Conservation (phyloP, 345 rosid species). For the Eucalyptus curtisii region DNA sequence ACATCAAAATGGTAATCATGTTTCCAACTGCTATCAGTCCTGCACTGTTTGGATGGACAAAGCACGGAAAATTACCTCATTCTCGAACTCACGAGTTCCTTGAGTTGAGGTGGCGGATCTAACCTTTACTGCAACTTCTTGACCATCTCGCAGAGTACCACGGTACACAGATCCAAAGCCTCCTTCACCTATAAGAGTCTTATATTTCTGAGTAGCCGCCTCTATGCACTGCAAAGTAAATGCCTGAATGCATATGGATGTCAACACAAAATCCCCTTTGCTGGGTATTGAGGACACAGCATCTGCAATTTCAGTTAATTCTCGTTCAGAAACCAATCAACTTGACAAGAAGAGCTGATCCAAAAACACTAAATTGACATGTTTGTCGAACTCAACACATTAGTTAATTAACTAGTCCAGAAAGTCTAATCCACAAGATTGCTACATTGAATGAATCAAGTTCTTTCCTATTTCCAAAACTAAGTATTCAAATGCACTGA, state of each 20-base stretch:
- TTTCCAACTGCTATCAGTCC: not conserved
- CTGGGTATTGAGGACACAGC: conserved; percentile 32
- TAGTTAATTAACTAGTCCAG: not conserved
- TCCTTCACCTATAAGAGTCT: conserved; percentile 37
- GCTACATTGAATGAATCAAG: not conserved
- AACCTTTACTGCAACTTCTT: conserved; percentile 49
- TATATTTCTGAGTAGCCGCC: conserved; percentile 31
- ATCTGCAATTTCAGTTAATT: conserved; percentile 20
- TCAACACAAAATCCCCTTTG: conserved; percentile 14
- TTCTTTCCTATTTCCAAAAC: not conserved
- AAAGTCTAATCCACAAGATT: not conserved
- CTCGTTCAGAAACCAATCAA: not conserved
- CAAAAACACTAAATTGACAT: not conserved
- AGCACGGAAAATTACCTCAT: conserved; percentile 20
- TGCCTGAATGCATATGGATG: conserved; percentile 27
- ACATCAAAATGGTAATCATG: not conserved
- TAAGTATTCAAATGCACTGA: not conserved
- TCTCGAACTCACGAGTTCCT: conserved; percentile 44
- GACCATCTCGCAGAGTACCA: conserved; percentile 38
- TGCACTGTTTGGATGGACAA: not conserved
- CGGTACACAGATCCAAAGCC: conserved; percentile 42
- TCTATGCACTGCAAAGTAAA: conserved; percentile 33
- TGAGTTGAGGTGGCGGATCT: conserved; percentile 45
- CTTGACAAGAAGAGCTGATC: not conserved
- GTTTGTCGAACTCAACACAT: not conserved